Evolutionary conservation across 2,329 filamentous ascomycete species (phyloP).

Genomic region (Beauveria caledonica): DNA sequence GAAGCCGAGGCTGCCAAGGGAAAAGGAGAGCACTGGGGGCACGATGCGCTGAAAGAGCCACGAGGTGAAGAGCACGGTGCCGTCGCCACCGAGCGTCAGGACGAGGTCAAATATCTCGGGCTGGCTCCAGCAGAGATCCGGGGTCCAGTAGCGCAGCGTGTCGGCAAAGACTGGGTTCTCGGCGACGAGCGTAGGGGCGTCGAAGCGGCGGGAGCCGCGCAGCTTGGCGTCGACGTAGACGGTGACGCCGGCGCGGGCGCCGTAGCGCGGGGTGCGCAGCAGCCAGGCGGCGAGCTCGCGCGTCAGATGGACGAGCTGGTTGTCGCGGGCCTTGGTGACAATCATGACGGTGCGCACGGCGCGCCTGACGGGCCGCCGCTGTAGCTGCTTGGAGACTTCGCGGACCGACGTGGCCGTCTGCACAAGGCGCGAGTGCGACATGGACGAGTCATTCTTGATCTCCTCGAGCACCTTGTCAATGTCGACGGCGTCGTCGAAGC

Average conservation of each 20-base stretch:
- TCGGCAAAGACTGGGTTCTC: conserved; percentile 68
- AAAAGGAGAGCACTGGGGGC: conserved; percentile 77
- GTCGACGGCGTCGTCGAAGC: conserved; percentile 93
- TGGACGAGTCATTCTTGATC: conserved; percentile 78
- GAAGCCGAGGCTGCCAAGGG: conserved; percentile 78
- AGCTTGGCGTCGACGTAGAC: conserved; percentile 98
- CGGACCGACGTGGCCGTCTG: conserved; percentile 93
- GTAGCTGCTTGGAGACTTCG: conserved; percentile 91
- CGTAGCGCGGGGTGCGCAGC: conserved; percentile 80
- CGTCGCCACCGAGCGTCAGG: conserved; percentile 76
- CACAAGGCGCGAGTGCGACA: conserved; percentile 88
- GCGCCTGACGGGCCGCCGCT: conserved; percentile 82
- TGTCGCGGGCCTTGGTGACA: conserved; percentile 94
- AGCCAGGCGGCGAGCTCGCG: conserved; percentile 84
- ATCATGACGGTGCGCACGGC: conserved; percentile 96
- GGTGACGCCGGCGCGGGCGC: conserved; percentile 81
- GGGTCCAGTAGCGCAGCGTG: conserved; percentile 94
- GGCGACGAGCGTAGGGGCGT: conserved; percentile 61
- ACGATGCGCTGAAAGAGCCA: conserved; percentile 91
- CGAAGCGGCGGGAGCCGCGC: conserved; percentile 78
- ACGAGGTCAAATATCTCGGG: conserved; percentile 96
- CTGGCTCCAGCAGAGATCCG: conserved; percentile 86
- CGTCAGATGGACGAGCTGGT: conserved; percentile 81
- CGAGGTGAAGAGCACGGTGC: conserved; percentile 79
- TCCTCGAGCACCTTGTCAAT: conserved; percentile 93